A percentile compares a stretch with the other conserved stretches of the same genome.
Conservation (phyloP, 2,329 filamentous ascomycete genomes). For the Diaporthe capsici region DNA sequence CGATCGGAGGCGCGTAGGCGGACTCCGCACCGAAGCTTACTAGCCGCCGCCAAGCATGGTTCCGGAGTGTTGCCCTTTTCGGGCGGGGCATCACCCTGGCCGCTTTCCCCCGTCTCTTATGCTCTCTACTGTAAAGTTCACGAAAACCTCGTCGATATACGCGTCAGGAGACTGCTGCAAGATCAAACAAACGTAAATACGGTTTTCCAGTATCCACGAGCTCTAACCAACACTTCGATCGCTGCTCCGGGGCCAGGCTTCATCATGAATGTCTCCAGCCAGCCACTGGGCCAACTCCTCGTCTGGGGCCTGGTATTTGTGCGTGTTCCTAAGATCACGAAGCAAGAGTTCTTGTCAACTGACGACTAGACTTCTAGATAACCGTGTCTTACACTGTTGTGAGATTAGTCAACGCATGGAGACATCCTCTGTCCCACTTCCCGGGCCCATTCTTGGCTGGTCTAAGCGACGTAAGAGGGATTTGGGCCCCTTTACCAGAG, state of each 20-base stretch:
- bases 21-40: background rate
- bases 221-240: background rate
- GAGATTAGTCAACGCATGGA: background rate
- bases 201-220: too few species aligned
- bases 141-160: background rate
- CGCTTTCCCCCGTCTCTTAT: too few species aligned
- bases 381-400: background rate
- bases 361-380: background rate
- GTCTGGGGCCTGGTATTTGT: background rate
- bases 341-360: background rate
- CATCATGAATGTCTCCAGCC: conserved; percentile 1
- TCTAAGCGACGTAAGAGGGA: conserved; percentile 1
- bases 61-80: conserved; percentile 7
- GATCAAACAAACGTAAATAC: background rate
- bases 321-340: background rate
- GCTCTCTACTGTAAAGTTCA: background rate
- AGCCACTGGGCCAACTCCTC: background rate
- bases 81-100: background rate
- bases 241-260: background rate
- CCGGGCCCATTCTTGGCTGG: conserved; percentile 2
- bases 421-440: conserved; percentile 16
- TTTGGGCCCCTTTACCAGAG: background rate
- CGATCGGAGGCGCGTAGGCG: background rate
- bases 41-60: background rate
- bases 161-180: background rate